Base-by-base conservation (phyloP, 108 stramenopile species). In the Poteriospumella lacustris region DNA sequence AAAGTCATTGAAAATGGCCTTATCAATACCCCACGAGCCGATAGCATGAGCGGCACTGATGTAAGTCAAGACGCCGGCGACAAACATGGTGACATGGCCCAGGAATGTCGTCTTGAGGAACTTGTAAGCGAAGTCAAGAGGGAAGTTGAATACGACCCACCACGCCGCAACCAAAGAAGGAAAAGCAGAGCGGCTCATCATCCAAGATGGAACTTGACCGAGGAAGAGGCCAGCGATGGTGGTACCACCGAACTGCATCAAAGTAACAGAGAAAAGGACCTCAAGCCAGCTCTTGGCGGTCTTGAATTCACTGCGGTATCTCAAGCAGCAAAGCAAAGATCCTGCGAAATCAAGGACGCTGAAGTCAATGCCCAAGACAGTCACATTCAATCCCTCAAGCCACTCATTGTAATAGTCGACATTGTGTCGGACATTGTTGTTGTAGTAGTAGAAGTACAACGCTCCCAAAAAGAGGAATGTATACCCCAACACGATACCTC, bases 221-320 rank as follows among this genome's bases (percentile, higher is more conserved):
- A 76, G 58, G 12, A 58, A 0, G 0, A 76, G 56, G 15, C 43
- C 75, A 28, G 36, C 56, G 52, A 44, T 26, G 1, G 75, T 76
- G 31, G 75, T 76, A 38, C 75, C 75, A 33, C 75, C 75, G 33
- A 76, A 76, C 75, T 76, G 75, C 44, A 58, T 58, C 9, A 76
- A 2, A 2, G 5, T 33, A 38, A 38, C 1, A 1, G 1, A 3
- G 15, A 58, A 26, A 2, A 76, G 44, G 36, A 38, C 56, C 58
- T 1, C 58, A 58, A 76, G 31, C 75, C 75, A 76, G 1, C 40
- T 36, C 2, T 64, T 64, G 33, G 9, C 36, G 15, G 12, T 34
- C 36, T 64, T 64, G 24, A 19, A 19, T 56, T 19, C 24, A 19
- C 19, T 56, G 5, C 60, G 60, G 36, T 31, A 64, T 64, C 24